phyloP scores from a whole-genome alignment of 31 red algal species.

The Bonnemaisonia californica region DNA sequence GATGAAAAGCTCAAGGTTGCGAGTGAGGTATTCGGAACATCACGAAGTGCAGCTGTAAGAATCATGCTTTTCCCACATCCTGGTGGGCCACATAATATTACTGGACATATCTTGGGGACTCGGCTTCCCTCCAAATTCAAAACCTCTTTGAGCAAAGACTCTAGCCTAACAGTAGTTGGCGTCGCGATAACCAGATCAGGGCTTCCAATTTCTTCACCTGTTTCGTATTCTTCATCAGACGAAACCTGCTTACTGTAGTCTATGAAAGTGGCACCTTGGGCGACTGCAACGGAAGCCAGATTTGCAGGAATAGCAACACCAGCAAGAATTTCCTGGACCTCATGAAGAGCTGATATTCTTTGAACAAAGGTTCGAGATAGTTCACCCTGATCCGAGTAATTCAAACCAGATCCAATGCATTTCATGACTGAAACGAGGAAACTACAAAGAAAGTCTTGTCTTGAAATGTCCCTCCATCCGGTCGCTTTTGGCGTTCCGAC shows the following conservation, averaged over 20 bases:
- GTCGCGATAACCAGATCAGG: slow-evolving; percentile 77
- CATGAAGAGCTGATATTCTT: slow-evolving; percentile 8
- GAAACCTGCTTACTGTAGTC: slow-evolving; percentile 35
- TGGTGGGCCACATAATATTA: slow-evolving; percentile 78
- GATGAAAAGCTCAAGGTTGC: slow-evolving; percentile 80
- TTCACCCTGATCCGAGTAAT: slow-evolving; percentile 4
- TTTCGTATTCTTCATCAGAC: background rate
- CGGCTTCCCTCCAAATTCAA: slow-evolving; percentile 10
- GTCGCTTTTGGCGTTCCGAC: background rate
- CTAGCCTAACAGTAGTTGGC: slow-evolving; percentile 54
- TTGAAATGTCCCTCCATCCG: background rate
- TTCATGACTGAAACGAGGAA: slow-evolving; percentile 23
- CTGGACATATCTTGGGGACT: slow-evolving; percentile 13
- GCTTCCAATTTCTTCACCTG: slow-evolving; percentile 40
- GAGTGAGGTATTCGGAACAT: slow-evolving; percentile 58
- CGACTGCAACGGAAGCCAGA: slow-evolving; percentile 52
- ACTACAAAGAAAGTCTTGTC: background rate
- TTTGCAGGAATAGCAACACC: slow-evolving; percentile 36
- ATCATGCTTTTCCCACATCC: slow-evolving; percentile 90
- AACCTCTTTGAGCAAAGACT: slow-evolving; percentile 42
- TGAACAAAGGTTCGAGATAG: slow-evolving; percentile 40
- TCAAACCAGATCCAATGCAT: slow-evolving; percentile 38
- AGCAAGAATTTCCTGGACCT: slow-evolving; percentile 36
- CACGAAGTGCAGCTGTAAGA: slow-evolving; percentile 50
- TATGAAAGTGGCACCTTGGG: slow-evolving; percentile 29